Conservation (phyloP, 441 rosid species). For the Biscutella auriculata region DNA sequence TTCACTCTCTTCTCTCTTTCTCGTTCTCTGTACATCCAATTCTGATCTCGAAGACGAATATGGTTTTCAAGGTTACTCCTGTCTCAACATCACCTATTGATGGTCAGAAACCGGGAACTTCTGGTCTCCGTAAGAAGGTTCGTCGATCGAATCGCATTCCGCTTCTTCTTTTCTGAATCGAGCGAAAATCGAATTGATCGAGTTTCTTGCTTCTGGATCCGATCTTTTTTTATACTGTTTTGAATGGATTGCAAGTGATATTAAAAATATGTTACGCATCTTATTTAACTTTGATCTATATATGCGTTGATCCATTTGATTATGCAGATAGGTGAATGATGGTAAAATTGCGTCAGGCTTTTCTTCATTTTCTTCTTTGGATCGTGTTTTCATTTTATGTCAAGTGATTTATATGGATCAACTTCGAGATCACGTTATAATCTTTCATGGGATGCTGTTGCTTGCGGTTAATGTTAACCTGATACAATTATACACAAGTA, state of each 20-base stretch:
- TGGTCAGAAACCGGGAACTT: conserved; percentile 95
- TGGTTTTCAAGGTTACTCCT: conserved; percentile 57
- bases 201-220: background rate
- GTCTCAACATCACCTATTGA: conserved; percentile 57
- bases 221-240: background rate
- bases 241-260: background rate
- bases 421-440: background rate
- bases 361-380: background rate
- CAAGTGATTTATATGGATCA: background rate
- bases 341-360: background rate
- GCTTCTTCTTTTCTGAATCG: too few relatives aligned
- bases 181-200: too few relatives aligned
- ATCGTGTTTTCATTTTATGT: background rate
- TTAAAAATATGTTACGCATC: background rate
- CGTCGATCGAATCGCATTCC: background rate
- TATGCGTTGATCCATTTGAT: conserved; percentile 1
- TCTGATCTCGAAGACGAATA: conserved; percentile 11
- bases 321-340: background rate
- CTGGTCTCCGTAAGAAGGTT: conserved; percentile 99
- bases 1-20: background rate
- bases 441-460: background rate
- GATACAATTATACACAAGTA: background rate
- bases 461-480: background rate
- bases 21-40: background rate
- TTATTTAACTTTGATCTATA: background rate